Base-by-base conservation (phyloP, 345 rosid genomes). In the Boechera stricta region DNA sequence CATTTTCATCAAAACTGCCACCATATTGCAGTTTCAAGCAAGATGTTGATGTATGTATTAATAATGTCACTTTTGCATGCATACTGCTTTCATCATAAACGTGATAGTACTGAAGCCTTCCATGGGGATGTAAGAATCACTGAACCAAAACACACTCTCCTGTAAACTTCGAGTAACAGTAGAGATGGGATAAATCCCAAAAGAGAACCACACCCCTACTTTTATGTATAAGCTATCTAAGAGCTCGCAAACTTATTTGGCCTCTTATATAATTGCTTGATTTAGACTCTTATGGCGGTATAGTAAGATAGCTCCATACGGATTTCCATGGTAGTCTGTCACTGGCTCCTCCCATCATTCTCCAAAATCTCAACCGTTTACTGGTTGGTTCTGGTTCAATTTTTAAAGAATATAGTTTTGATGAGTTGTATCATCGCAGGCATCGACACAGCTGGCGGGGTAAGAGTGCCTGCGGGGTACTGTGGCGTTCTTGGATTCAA, bases 401-500 rank as follows among this genome's bases (percentile, higher is more conserved):
- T 53, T 4, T 11, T 24, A 13, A 62, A 51, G 42, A 61, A 35
- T 16, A 45, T 35, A 42, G 9, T 54, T 45, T 13, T 51, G 42
- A 51, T 49, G 18, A 66, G 29, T 52, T 68, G 66, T 33, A 53
- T 55, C 60, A 33, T 84, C 84, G 77, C 88, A 92, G 99, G 99
- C 80, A 41, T 88, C 33, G 99, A 95, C 75, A 84, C 96, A 9
- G 80, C 88, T 74, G 99, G 99, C 24, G 99, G 94, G 47, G 93
- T 92, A 72, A 92, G 99, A 82, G 83, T 92, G 58, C 97, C 99
- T 44, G 90, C 98, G 24, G 91, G 83, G 52, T 95, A 77, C 74
- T 95, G 98, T 79, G 91, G 98, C 61, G 64, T 91, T 69, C 67
- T 95, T 61, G 99, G 99, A 66, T 95, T 95, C 77, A 85, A 91